Conservation (phyloP, 2,329 filamentous ascomycete genomes). For the Aspergillus sp. region DNA sequence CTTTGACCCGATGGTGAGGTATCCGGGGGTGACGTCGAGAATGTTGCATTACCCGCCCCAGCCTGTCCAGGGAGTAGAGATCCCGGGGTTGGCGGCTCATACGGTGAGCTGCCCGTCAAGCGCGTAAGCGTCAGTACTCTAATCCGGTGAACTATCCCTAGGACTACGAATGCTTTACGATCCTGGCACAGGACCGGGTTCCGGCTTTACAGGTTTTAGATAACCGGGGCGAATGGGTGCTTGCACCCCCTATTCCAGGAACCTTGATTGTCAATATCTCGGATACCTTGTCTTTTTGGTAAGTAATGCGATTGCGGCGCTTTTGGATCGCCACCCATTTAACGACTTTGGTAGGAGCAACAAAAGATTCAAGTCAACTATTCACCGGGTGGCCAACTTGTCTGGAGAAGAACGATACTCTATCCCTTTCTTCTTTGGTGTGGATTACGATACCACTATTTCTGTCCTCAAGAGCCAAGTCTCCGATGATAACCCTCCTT, state of each 20-base stretch:
- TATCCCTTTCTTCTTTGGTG: conserved; percentile 44
- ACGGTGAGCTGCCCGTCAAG: conserved; percentile 23
- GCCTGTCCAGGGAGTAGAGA: conserved; percentile 33
- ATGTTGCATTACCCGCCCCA: conserved; percentile 44
- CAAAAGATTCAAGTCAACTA: conserved; percentile 39
- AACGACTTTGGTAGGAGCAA: conserved; percentile 31
- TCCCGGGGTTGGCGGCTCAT: conserved; percentile 41
- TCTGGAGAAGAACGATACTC: conserved; percentile 40
- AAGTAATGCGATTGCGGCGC: background rate
- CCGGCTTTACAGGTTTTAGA: conserved; percentile 38
- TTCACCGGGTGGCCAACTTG: conserved; percentile 42
- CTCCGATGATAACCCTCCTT: no score
- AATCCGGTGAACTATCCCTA: background rate
- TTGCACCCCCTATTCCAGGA: conserved; percentile 23
- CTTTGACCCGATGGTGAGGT: conserved; percentile 35
- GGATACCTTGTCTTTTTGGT: conserved; percentile 32
- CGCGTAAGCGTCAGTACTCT: no score
- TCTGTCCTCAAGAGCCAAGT: no score
- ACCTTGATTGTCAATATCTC: conserved; percentile 34
- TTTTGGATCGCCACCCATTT: background rate
- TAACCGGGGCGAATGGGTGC: conserved; percentile 27
- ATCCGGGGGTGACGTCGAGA: conserved; percentile 40
- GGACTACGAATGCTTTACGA: conserved; percentile 43
- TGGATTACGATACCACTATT: conserved; percentile 35
- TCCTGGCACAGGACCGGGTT: conserved; percentile 42